phyloP scores from a whole-genome alignment of 345 rosid species.

The Clarkia xantiana region DNA sequence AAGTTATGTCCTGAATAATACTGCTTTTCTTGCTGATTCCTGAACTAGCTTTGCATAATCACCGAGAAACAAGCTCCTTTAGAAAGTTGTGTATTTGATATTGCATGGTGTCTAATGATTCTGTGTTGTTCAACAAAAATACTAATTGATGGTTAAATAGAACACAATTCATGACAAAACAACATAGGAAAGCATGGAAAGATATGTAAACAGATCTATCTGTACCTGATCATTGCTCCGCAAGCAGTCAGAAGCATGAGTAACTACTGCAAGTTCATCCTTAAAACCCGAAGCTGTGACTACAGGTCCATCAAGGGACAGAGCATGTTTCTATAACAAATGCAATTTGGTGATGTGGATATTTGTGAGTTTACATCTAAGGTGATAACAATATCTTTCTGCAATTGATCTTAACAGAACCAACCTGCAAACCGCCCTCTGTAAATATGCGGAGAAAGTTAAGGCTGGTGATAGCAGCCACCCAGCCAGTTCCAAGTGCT shows the following conservation, averaged over 20 bases:
- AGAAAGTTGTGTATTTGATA: not conserved
- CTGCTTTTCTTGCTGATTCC: not conserved
- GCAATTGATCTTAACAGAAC: slow-evolving; percentile 1
- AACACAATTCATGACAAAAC: not conserved
- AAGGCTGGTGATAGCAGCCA: slow-evolving; percentile 86
- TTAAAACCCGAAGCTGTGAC: slow-evolving; percentile 76
- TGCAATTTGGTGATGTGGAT: no score
- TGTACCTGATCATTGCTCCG: slow-evolving; percentile 68
- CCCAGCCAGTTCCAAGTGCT: slow-evolving; percentile 76
- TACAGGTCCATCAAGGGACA: slow-evolving; percentile 77
- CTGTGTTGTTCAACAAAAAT: no score
- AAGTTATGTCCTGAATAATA: not conserved
- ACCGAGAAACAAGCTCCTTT: not conserved
- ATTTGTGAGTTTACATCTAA: no score
- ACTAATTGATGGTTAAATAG: not conserved
- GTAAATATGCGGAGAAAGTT: slow-evolving; percentile 76
- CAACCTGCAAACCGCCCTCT: slow-evolving; percentile 94
- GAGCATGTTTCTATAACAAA: slow-evolving; percentile 53
- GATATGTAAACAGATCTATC: slow-evolving; percentile 5
- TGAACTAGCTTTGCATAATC: no score
- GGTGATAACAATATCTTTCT: no score
- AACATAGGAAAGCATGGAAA: not conserved
- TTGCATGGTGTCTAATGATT: no score
- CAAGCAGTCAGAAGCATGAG: slow-evolving; percentile 70
- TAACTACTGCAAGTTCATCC: slow-evolving; percentile 69